Percentiles rank a stretch among this genome's conserved stretches.
phyloP scores from a whole-genome alignment of 345 rosid genomes.

The Eucalyptus erythrocorys region DNA sequence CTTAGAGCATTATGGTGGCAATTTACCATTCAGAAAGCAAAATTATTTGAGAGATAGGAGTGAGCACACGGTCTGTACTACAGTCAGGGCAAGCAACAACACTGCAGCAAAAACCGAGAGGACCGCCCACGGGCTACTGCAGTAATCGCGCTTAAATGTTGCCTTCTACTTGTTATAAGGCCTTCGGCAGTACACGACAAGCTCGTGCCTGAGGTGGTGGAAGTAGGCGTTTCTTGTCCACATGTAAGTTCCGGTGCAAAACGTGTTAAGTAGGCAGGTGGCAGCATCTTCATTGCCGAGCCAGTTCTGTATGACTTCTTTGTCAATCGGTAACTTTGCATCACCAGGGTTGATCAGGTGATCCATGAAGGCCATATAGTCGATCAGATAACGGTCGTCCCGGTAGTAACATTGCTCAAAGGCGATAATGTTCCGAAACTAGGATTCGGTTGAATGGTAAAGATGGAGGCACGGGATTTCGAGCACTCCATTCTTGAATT shows the following conservation, averaged over 20 bases:
- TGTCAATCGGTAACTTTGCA: not conserved
- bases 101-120: not conserved
- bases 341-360: not conserved
- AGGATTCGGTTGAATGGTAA: not conserved
- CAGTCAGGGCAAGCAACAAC: not conserved
- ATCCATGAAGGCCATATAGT: not conserved
- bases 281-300: not conserved
- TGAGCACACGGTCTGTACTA: not conserved
- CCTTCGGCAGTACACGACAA: not conserved
- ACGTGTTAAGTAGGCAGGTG: not conserved
- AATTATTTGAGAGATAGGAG: not conserved
- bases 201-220: not conserved
- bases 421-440: not conserved
- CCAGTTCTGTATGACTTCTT: not conserved
- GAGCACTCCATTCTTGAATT: not conserved
- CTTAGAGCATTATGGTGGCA: not conserved
- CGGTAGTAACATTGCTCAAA: not conserved
- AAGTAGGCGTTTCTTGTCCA: not conserved
- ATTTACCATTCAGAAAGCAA: not conserved
- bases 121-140: not conserved
- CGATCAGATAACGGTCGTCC: not conserved
- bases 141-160: not conserved
- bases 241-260: not conserved
- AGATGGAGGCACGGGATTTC: not conserved
- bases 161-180: not conserved